Evolutionary conservation across 495 filamentous ascomycete genomes (phyloP).

Genomic region (Penicillium robsamsonii): DNA sequence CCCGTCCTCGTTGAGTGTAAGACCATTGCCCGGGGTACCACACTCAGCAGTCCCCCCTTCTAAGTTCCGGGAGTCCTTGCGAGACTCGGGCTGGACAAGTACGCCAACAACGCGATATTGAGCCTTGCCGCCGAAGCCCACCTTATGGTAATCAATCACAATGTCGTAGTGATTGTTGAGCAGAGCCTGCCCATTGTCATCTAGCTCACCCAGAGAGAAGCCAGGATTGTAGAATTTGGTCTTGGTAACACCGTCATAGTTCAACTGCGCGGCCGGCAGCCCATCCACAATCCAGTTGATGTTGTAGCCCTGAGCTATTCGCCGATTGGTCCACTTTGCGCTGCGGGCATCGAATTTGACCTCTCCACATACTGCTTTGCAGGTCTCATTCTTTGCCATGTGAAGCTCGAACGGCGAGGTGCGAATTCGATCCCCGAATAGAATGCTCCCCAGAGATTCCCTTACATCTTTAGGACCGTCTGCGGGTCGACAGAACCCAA

Average conservation of each 20-base stretch:
- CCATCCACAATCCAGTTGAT: slow-evolving; percentile 96
- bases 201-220: slow-evolving; percentile 73
- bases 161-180: slow-evolving; percentile 97
- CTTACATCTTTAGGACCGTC: slow-evolving; percentile 70
- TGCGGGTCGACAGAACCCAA: slow-evolving; percentile 82
- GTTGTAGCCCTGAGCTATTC: slow-evolving; percentile 78
- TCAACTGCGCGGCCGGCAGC: slow-evolving; percentile 79
- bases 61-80: slow-evolving; percentile 53
- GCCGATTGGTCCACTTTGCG: slow-evolving; percentile 75
- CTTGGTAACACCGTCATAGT: slow-evolving; percentile 67
- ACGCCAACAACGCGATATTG: slow-evolving; percentile 89
- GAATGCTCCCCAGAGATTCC: slow-evolving; percentile 90
- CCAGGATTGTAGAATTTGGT: slow-evolving; percentile 81
- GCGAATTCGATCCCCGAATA: slow-evolving; percentile 94
- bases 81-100: slow-evolving; percentile 75
- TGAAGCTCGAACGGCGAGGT: slow-evolving; percentile 85
- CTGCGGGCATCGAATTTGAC: slow-evolving; percentile 63
- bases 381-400: slow-evolving; percentile 81
- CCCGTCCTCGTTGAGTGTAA: slow-evolving; percentile 62
- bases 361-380: slow-evolving; percentile 70
- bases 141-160: slow-evolving; percentile 85
- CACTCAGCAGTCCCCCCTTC: slow-evolving; percentile 61
- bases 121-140: slow-evolving; percentile 51
- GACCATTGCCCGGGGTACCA: slow-evolving; percentile 46
- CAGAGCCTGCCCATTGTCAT: slow-evolving; percentile 52